phyloP scores from a whole-genome alignment of 768 basidiomycete genomes.

The Kwoniella newhampshirensis region DNA sequence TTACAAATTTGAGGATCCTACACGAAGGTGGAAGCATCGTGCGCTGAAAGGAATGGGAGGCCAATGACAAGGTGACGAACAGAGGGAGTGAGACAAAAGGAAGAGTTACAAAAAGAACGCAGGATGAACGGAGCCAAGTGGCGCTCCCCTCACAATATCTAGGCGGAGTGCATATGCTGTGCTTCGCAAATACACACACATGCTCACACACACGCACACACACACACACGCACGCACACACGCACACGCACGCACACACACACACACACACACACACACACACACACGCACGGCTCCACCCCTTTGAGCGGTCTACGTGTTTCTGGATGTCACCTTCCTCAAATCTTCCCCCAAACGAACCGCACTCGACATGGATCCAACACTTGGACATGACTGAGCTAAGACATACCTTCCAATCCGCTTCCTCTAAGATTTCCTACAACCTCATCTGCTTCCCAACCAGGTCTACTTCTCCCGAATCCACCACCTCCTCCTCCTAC shows the following conservation, averaged over 20 bases:
- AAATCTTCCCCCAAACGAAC: too few relatives aligned
- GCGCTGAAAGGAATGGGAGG: too few relatives aligned
- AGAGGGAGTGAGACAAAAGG: background rate
- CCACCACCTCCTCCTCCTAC: slow-evolving; percentile 19
- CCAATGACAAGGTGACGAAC: background rate
- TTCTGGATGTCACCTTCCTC: too few relatives aligned
- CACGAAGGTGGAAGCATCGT: too few relatives aligned
- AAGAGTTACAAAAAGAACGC: background rate
- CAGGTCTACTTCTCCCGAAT: slow-evolving; percentile 32
- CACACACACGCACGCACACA: too few relatives aligned
- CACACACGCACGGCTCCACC: background rate
- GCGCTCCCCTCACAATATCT: too few relatives aligned
- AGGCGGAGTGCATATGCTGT: too few relatives aligned
- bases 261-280: background rate
- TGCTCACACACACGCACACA: too few relatives aligned
- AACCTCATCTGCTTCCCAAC: slow-evolving; percentile 53
- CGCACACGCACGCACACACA: too few relatives aligned
- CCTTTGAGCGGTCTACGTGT: background rate
- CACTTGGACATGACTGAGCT: background rate
- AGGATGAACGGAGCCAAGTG: too few relatives aligned
- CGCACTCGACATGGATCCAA: too few relatives aligned
- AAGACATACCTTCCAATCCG: slow-evolving; percentile 49
- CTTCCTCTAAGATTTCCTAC: slow-evolving; percentile 42
- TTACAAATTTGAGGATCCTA: background rate
- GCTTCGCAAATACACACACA: too few relatives aligned